Evolutionary conservation across 2,329 filamentous ascomycete genomes (phyloP).

Genomic region (Beauveria scarabaeidicola): DNA sequence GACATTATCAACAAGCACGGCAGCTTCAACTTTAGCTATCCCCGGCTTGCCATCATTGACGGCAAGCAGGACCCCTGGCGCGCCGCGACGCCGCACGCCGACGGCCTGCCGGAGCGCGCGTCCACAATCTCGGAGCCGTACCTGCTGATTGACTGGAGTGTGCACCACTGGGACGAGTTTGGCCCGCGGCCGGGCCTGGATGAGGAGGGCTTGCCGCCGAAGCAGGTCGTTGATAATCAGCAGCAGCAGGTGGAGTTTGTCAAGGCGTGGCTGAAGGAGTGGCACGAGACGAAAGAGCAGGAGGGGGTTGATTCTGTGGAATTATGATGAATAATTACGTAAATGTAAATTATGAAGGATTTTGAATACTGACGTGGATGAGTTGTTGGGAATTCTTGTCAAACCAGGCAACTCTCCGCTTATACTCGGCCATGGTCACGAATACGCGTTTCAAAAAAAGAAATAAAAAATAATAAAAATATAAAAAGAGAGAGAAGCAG

Average conservation of each 20-base stretch:
- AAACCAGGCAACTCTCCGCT: no score
- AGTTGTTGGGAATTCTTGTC: no score
- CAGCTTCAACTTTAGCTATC: slow-evolving; percentile 62
- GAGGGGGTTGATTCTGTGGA: neutral
- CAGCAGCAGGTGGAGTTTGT: slow-evolving; percentile 52
- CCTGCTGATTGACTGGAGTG: slow-evolving; percentile 62
- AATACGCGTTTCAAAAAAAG: no score
- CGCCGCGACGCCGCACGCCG: slow-evolving; percentile 61
- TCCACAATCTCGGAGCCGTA: slow-evolving; percentile 61
- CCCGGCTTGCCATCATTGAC: slow-evolving; percentile 67
- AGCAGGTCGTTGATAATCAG: slow-evolving; percentile 51
- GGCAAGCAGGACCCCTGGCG: slow-evolving; percentile 77
- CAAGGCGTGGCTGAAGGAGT: slow-evolving; percentile 58
- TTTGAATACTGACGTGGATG: neutral
- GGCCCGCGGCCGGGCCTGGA: slow-evolving; percentile 48
- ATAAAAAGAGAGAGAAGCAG: no score
- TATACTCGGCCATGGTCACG: no score
- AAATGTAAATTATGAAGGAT: neutral
- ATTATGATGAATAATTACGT: neutral
- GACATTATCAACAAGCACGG: slow-evolving; percentile 68
- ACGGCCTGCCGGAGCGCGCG: slow-evolving; percentile 45
- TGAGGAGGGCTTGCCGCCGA: slow-evolving; percentile 53
- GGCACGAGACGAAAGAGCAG: slow-evolving; percentile 23
- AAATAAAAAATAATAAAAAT: no score
- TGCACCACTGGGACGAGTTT: slow-evolving; percentile 77